Conservation (phyloP, 345 rosid species). For the Brassica cretica region DNA sequence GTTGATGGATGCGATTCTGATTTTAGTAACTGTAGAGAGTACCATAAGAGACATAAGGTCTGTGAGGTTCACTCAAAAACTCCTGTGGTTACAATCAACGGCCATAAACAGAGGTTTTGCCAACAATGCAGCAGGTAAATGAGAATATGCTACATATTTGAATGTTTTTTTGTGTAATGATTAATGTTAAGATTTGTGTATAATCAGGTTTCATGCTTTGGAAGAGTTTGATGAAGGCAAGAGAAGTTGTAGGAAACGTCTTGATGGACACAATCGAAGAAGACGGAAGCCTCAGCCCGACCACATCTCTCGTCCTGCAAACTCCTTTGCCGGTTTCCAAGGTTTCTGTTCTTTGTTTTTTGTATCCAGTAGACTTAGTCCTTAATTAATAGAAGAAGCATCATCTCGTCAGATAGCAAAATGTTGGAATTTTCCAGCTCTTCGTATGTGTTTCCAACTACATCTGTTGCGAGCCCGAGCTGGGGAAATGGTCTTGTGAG, state of each 20-base stretch:
- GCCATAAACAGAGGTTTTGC: slow-evolving; percentile 76
- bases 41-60: slow-evolving; percentile 90
- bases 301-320: slow-evolving; percentile 18
- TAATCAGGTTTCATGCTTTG: slow-evolving; percentile 38
- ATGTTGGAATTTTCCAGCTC: slow-evolving; percentile 43
- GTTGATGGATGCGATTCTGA: slow-evolving; percentile 75
- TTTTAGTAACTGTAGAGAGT: slow-evolving; percentile 70
- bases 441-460: slow-evolving; percentile 52
- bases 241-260: slow-evolving; percentile 48
- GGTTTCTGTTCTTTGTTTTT: slow-evolving; percentile 33
- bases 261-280: slow-evolving; percentile 46
- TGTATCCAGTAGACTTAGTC: background rate
- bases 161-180: background rate
- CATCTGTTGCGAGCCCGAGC: slow-evolving; percentile 42
- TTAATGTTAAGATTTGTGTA: background rate
- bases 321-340: slow-evolving; percentile 27
- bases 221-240: slow-evolving; percentile 51
- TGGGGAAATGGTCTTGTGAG: slow-evolving; percentile 45
- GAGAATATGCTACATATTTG: background rate
- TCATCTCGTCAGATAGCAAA: slow-evolving; percentile 43
- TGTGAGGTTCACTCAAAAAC: slow-evolving; percentile 87
- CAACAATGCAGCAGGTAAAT: slow-evolving; percentile 88
- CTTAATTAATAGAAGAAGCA: background rate
- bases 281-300: slow-evolving; percentile 40
- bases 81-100: slow-evolving; percentile 63